phyloP scores from a whole-genome alignment of 163 green algal species.

The Volvox carteri region DNA sequence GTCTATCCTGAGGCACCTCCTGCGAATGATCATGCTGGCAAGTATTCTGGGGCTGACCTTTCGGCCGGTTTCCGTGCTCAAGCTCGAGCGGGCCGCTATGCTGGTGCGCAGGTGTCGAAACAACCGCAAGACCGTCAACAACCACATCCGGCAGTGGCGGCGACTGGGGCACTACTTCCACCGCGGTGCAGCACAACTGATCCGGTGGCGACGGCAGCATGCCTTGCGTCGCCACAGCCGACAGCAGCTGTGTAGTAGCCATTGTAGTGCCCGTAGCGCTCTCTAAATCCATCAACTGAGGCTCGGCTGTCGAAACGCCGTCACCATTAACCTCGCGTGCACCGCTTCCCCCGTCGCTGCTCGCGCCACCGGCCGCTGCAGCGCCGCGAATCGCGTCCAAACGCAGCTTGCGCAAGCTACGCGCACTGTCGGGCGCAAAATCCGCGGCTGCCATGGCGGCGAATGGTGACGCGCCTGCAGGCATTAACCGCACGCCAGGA shows the following conservation, averaged over 20 bases:
- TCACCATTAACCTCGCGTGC: neutral
- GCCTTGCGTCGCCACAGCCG: neutral
- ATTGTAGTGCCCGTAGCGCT: neutral
- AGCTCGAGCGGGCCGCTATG: neutral
- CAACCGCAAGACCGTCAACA: neutral
- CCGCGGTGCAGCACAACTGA: neutral
- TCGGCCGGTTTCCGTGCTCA: neutral
- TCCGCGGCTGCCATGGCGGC: neutral
- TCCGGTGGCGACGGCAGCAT: neutral
- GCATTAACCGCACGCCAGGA: neutral
- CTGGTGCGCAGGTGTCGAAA: neutral
- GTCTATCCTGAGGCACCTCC: slow-evolving; percentile 11
- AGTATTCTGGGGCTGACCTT: neutral
- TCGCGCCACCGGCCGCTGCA: too few relatives aligned
- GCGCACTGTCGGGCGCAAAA: neutral
- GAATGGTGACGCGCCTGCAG: slow-evolving; percentile 12
- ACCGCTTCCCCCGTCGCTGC: neutral
- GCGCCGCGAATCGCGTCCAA: neutral
- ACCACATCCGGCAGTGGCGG: neutral
- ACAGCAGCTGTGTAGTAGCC: neutral
- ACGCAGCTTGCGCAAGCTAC: neutral
- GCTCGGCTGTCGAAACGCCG: neutral
- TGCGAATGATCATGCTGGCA: neutral
- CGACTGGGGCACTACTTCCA: neutral
- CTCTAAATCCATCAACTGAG: neutral